phyloP scores from a whole-genome alignment of 2,329 filamentous ascomycete species.

The Curvularia verruculosa region DNA sequence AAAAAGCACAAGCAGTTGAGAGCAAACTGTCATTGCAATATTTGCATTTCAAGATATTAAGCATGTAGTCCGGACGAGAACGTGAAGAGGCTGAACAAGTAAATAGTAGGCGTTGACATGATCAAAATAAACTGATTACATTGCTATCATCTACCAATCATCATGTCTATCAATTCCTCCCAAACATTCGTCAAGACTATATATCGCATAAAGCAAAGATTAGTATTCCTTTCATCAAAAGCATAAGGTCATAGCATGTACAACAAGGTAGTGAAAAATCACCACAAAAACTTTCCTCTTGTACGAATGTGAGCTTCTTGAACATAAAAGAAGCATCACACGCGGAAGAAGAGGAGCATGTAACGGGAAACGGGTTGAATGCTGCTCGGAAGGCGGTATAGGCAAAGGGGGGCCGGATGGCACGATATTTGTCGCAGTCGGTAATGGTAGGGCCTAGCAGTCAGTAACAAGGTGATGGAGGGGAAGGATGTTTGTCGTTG shows the following conservation, averaged over 20 bases:
- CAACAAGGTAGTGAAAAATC: not conserved
- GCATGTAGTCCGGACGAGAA: not conserved
- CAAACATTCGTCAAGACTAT: not conserved
- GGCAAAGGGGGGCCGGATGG: not conserved
- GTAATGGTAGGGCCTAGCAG: constrained; percentile 4
- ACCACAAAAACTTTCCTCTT: not conserved
- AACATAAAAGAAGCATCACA: constrained; percentile 14
- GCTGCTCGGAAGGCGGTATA: not conserved
- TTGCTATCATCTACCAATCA: not conserved
- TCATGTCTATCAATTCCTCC: not conserved
- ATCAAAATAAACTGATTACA: not conserved
- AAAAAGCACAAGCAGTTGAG: not conserved
- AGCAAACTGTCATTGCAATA: not conserved
- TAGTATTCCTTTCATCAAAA: not conserved
- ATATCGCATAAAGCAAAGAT: not conserved
- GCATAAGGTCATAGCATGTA: not conserved
- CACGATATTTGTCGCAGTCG: constrained; percentile 1
- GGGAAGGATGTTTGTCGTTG: not conserved
- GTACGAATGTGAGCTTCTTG: not conserved
- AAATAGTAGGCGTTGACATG: not conserved
- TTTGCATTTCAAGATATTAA: not conserved
- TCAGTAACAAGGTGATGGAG: not conserved
- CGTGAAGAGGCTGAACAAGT: not conserved
- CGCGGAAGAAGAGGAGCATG: not conserved
- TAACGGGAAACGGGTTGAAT: not conserved